phyloP scores from a whole-genome alignment of 2,329 filamentous ascomycete genomes.

The Thermomyces lanuginosus region DNA sequence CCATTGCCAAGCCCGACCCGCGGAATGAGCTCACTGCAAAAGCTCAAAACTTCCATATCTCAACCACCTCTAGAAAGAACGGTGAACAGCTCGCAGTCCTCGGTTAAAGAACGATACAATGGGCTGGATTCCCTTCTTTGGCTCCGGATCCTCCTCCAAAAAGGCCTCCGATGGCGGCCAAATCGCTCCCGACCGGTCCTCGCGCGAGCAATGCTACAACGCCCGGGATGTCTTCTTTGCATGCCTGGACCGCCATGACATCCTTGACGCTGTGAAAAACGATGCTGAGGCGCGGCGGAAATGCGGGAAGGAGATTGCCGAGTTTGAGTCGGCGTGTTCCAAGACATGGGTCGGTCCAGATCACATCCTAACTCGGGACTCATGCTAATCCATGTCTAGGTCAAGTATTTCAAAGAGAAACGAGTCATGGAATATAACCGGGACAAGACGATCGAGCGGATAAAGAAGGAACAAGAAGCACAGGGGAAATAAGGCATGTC shows the following conservation, averaged over 20 bases:
- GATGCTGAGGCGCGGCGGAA: slow-evolving; percentile 40
- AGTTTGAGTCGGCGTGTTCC: slow-evolving; percentile 75
- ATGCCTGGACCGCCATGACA: slow-evolving; percentile 67
- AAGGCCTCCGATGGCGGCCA: slow-evolving; percentile 41
- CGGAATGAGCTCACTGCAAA: too few species aligned
- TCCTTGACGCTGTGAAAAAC: slow-evolving; percentile 55
- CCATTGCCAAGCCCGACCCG: too few species aligned
- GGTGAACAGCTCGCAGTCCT: too few species aligned
- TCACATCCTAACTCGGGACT: neutral
- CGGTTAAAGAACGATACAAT: too few species aligned
- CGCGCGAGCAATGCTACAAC: slow-evolving; percentile 76
- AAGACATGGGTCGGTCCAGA: slow-evolving; percentile 61
- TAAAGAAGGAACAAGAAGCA: slow-evolving; percentile 58
- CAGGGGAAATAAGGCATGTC: too few species aligned
- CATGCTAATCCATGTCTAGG: slow-evolving; percentile 32
- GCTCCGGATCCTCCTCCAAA: slow-evolving; percentile 30
- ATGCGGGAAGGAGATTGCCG: slow-evolving; percentile 44
- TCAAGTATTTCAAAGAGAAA: slow-evolving; percentile 96
- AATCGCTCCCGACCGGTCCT: slow-evolving; percentile 69
- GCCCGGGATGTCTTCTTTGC: slow-evolving; percentile 74
- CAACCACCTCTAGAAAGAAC: too few species aligned
- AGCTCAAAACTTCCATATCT: too few species aligned
- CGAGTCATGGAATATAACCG: slow-evolving; percentile 84
- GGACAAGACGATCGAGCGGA: slow-evolving; percentile 57
- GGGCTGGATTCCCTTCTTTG: slow-evolving; percentile 34